Evolutionary conservation across 306 rosid species (phyloP), one percentile per base, ranked within the genome.

Genomic region (Glycine soja): DNA sequence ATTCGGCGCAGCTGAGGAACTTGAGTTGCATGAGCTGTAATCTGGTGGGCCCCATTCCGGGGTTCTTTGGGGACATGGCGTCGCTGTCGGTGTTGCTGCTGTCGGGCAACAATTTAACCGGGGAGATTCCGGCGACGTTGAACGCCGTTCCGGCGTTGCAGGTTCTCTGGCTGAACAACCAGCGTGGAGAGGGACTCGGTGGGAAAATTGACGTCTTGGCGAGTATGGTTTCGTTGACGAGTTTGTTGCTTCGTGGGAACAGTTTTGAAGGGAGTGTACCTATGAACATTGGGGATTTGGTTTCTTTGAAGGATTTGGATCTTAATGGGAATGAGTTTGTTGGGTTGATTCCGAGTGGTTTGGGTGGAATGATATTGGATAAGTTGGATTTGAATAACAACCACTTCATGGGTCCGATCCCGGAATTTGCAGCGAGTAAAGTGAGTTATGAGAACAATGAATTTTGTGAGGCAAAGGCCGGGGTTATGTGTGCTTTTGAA

Each of bases 201-300:
- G 98, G 98, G 68, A 72, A 81, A 32, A 85, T 93, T 13, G 93
- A 91, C 40, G 83, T 88, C 15, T 79, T 90, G 54, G 80, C 90
- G 2, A 82, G 88, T 4, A 93, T 93, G 93, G 67, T 61, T 45
- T 88, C 89, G 15, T 87, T 93, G 15, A 85, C 59, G 4, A 85
- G 86, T 50, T 46, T 89, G 52, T 93, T 94, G 97, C 97, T 93
- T 51, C 98, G 91, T 45, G 98, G 98, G 58, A 93, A 93, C 74
- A 77, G 71, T 46, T 93, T 93, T 85, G 9, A 81, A 0, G 94
- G 97, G 43, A 75, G 50, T 10, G 85, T 93, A 80, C 97, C 98
- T 0, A 62, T 46, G 15, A 90, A 62, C 78, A 90, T 91, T 75
- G 98, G 98, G 70, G 72, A 84, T 66, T 79, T 93, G 72, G 51